Base-by-base conservation (phyloP, 805 yeast genomes). In the Sporopachydermia lactativora region DNA sequence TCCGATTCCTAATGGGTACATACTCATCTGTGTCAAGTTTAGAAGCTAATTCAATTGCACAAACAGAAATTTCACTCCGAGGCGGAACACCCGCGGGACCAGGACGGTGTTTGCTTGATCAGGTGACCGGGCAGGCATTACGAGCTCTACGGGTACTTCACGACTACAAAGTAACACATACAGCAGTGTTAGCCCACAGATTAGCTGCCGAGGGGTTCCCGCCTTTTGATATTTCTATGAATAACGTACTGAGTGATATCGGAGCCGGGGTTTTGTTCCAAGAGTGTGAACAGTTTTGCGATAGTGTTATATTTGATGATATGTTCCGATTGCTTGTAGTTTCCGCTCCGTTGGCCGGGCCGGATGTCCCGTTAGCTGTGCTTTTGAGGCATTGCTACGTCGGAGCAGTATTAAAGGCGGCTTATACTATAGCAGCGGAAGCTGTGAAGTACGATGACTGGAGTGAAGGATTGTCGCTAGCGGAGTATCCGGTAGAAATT, bases 21-120 rank as follows among this genome's bases (percentile, higher is more conserved):
- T 24, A 24, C n/a, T 24, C 31, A 24, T 8, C 31, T 24, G 31
- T 24, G n/a, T 24, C 31, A 24, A 24, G 31, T n/a, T 24, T 24
- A n/a, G 13, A 8, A 24, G 8, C 31, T 24, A 24, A 24, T 24
- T 8, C 31, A 8, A 24, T 24, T 24, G 31, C 8, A n/a, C 31
- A 24, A 24, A 57, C 72, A 4, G 95, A 84, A 49, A 72, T 82
- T 8, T 60, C 80, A 0, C 53, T 77, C 19, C 62, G 94, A 43
- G 83, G 83, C 0, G 51, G 58, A 1, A 48, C 61, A 16, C 41
- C 52, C 2, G 18, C 47, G 1, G 39, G 49, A 16, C 46, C 53
- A n/a, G 66, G 66, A 1, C 68, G 68, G 0, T 46, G 75, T 8
- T 52, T 81, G 0, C 58, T 75, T 2, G 64, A 66, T 35, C 85